Evolutionary conservation across 352 stramenopile species (phyloP).

Genomic region (Pythium apleroticum): DNA sequence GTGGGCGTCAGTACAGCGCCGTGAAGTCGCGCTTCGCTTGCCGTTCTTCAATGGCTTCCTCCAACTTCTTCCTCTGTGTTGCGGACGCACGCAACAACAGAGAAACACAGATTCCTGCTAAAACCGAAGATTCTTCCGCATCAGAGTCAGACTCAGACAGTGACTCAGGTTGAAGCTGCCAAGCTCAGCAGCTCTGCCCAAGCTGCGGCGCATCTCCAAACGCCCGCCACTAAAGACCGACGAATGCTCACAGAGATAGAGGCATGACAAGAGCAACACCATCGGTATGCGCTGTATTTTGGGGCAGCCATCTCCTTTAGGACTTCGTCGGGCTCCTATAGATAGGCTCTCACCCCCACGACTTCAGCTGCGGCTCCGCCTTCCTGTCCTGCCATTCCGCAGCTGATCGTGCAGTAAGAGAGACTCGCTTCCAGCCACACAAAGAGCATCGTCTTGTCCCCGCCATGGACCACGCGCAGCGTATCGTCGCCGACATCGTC

Average conservation of each 20-base stretch:
- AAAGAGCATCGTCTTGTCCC: background rate
- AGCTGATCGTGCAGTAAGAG: background rate
- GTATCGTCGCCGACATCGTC: constrained; percentile 70
- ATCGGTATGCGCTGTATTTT: too few relatives aligned
- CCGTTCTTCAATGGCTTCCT: background rate
- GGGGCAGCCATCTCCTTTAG: too few relatives aligned
- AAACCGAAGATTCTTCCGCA: constrained; percentile 24
- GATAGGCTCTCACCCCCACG: too few relatives aligned
- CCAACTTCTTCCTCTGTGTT: background rate
- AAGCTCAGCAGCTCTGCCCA: too few relatives aligned
- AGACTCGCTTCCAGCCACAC: background rate
- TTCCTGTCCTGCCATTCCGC: background rate
- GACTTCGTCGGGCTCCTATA: too few relatives aligned
- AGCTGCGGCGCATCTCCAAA: too few relatives aligned
- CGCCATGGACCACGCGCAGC: constrained; percentile 62
- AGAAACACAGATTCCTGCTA: constrained; percentile 13
- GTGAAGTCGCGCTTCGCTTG: background rate
- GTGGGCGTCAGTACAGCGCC: constrained; percentile 2
- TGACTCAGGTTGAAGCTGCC: constrained; percentile 5
- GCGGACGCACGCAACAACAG: constrained; percentile 4
- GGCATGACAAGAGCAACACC: too few relatives aligned
- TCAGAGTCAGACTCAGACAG: constrained; percentile 12
- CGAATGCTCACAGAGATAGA: too few relatives aligned
- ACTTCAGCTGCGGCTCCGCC: too few relatives aligned
- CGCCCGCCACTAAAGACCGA: too few relatives aligned